Base-by-base conservation (phyloP, 345 rosid genomes). In the Gossypium turneri region DNA sequence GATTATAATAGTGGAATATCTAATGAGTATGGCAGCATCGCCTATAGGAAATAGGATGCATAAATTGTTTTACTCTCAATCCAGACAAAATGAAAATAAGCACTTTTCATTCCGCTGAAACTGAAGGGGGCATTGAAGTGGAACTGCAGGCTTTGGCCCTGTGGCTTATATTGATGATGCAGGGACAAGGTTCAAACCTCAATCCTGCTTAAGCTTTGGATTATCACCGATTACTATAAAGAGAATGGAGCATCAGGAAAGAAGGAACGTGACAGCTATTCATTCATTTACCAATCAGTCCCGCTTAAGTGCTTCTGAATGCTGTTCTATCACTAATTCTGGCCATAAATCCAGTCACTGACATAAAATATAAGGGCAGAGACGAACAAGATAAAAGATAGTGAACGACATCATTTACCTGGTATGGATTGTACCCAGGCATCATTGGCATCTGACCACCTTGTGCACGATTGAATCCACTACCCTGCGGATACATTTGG, bases 351-450 rank as follows among this genome's bases (percentile, higher is more conserved):
- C 55, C 67, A 45, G 51, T 38, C 15, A 45, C 20, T 2, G 12
- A 10, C 16, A 73, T 27, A n/a, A 20, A 47, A 15, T 48, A 60
- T n/a, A 7, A 8, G 3, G 20, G 53, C 9, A 20, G 16, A 8
- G 0, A 65, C 24, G 12, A 60, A 68, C 58, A 22, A 22, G 15
- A 57, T 44, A 58, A 74, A n/a, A 44, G 59, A 34, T 20, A 19
- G 72, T 9, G 27, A 50, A 45, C 56, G 20, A 3, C 41, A 29
- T 62, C 41, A 24, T 65, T 52, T 80, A 87, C 96, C 96, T 93
- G 98, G 81, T 83, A 95, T 12, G 91, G 97, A 85, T 90, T 94
- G 82, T 76, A 95, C 38, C 94, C 93, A 17, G 87, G 90, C 92
- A 90, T 91, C 92, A 91, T 90, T 58, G 89, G 88, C 90, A 88